Conservation (phyloP, 441 rosid species). For the Populus hybrid region DNA sequence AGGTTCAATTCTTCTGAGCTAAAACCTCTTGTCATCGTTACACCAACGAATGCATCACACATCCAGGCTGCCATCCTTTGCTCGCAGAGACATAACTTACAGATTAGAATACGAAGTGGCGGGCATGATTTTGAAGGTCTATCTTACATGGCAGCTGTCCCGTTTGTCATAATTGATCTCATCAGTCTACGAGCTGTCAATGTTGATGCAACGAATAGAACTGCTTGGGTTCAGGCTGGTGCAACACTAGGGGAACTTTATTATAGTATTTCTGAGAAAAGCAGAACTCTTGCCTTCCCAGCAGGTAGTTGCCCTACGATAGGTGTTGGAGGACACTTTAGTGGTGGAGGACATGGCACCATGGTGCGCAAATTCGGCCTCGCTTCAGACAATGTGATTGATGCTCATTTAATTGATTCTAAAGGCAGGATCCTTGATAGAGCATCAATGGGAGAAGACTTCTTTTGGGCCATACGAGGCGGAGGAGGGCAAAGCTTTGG, state of each 20-base stretch:
- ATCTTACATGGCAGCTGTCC: conserved; percentile 36
- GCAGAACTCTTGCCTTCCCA: conserved; percentile 43
- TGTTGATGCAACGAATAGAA: conserved; percentile 24
- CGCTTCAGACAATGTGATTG: conserved; percentile 54
- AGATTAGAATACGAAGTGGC: conserved; percentile 50
- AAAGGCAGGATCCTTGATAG: conserved; percentile 42
- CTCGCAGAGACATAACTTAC: conserved; percentile 32
- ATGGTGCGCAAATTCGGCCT: conserved; percentile 51
- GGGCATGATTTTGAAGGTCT: conserved; percentile 71
- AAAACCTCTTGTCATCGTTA: conserved; percentile 40
- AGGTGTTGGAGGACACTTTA: conserved; percentile 57
- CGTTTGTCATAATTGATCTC: conserved; percentile 42
- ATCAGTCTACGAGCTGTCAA: conserved; percentile 16
- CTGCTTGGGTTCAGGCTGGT: conserved; percentile 60
- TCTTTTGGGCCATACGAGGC: conserved; percentile 68
- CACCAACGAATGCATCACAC: conserved; percentile 42
- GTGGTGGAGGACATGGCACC: conserved; percentile 64
- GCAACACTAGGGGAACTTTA: conserved; percentile 62
- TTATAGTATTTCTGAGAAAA: conserved; percentile 40
- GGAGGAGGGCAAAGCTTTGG: conserved; percentile 71
- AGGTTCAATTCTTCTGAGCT: conserved; percentile 5
- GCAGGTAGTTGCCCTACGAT: conserved; percentile 59
- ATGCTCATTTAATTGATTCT: conserved; percentile 45
- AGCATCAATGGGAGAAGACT: conserved; percentile 51
- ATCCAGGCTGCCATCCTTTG: conserved; percentile 48